Conservation (phyloP, 352 stramenopile genomes). For the Phytophthora vignae region DNA sequence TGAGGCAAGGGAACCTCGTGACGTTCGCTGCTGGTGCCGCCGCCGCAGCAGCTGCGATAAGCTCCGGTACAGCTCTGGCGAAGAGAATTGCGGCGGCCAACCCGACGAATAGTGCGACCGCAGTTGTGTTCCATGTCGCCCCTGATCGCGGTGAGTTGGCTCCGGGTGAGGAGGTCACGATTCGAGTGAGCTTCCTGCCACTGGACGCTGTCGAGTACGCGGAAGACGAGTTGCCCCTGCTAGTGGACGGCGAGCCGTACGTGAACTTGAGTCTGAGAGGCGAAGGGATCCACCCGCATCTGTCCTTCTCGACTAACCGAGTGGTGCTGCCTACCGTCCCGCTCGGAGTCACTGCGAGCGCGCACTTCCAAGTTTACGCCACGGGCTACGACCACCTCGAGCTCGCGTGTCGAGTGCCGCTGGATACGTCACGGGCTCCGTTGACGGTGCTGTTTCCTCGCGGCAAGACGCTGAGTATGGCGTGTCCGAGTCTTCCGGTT, state of each 20-base stretch:
- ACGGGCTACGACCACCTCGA: conserved; percentile 94
- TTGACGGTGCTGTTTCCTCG: conserved; percentile 91
- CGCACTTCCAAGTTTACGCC: conserved; percentile 84
- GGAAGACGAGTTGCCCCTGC: conserved; percentile 76
- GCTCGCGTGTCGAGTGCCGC: conserved; percentile 78
- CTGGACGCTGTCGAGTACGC: conserved; percentile 81
- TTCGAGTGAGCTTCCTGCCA: conserved; percentile 91
- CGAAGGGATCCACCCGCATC: conserved; percentile 90
- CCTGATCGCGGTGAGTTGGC: conserved; percentile 84
- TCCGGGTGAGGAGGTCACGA: conserved; percentile 71
- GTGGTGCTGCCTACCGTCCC: conserved; percentile 92
- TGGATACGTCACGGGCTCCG: conserved; percentile 81
- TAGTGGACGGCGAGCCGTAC: conserved; percentile 80
- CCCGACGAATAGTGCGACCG: conserved; percentile 40
- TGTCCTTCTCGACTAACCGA: conserved; percentile 90
- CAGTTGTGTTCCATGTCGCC: conserved; percentile 83
- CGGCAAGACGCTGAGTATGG: conserved; percentile 89
- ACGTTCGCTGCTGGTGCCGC: conserved; percentile 31
- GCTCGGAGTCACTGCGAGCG: conserved; percentile 73
- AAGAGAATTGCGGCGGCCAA: conserved; percentile 42
- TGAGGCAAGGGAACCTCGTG: conserved; percentile 38
- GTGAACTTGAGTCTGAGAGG: conserved; percentile 84
- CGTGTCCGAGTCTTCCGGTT: conserved; percentile 79
- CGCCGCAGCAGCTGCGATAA: conserved; percentile 7
- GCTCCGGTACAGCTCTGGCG: conserved; percentile 10